Conservation (phyloP, 2,329 filamentous ascomycete species). For the Colletotrichum sp. region DNA sequence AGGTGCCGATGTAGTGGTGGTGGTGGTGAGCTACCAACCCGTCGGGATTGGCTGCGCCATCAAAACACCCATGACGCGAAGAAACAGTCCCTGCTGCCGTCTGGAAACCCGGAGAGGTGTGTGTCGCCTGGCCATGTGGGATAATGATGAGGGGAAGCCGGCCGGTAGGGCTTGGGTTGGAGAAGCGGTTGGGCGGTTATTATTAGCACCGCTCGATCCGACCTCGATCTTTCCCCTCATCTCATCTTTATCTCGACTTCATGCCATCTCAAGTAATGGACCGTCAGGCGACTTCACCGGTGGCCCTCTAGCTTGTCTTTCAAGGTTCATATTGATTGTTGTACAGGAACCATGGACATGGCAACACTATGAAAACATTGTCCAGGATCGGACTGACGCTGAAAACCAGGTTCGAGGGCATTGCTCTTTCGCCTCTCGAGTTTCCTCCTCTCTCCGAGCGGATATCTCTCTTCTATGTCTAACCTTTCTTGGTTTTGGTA, state of each 20-base stretch:
- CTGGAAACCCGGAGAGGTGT: not conserved
- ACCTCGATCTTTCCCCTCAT: not conserved
- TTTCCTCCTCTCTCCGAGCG: not conserved
- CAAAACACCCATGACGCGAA: not conserved
- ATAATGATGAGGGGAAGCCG: slow-evolving; percentile 11
- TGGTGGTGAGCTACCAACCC: not conserved
- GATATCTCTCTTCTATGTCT: slow-evolving; percentile 18
- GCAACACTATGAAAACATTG: slow-evolving; percentile 2
- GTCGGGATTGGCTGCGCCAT: not conserved
- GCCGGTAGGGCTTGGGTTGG: not conserved
- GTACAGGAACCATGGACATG: slow-evolving; percentile 10
- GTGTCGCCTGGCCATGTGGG: slow-evolving; percentile 12
- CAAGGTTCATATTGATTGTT: slow-evolving; percentile 2
- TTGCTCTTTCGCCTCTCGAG: not conserved
- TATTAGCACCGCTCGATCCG: not conserved
- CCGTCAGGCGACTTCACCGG: not conserved
- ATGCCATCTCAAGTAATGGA: not conserved
- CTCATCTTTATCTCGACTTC: slow-evolving; percentile 12
- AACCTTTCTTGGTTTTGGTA: not conserved
- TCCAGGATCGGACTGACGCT: slow-evolving; percentile 5
- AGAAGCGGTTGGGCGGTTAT: not conserved
- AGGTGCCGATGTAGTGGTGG: not conserved
- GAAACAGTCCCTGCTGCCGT: not conserved
- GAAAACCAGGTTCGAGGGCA: not conserved
- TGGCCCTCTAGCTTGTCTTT: not conserved